Base-by-base conservation (phyloP, 257 asterid genomes). In the Rubia yunnanensis region DNA sequence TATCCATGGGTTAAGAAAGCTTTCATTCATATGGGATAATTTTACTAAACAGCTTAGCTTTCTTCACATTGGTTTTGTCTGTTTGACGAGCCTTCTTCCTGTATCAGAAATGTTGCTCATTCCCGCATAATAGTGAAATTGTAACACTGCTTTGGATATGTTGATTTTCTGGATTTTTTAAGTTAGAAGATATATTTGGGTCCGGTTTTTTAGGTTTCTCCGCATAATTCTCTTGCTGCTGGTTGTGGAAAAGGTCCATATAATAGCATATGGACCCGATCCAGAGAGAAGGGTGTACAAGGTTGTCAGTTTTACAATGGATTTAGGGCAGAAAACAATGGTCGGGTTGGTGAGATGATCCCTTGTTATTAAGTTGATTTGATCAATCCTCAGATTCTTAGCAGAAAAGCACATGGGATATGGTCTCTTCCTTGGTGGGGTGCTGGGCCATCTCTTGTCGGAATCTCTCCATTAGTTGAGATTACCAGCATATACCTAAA, bases 351-450 rank as follows among this genome's bases (percentile, higher is more conserved):
- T 10, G 14, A 15, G 28, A 30, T 62, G 32, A 61, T 22, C 53
- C 23, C 28, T 22, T 7, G 10, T 50, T 4, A 5, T 63, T 63
- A 63, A 23, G 5, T 38, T 23, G 23, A 34, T 32, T 38, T 23
- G 15, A 34, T 32, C 5, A 50, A 32, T 2, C 24, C 23, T 65
- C 48, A 50, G 60, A 65, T 32, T 35, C 31, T 30, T 18, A 30
- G 70, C 58, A 54, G 34, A 61, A 61, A n/a, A 34, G 59, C 68
- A 62, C 74, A 52, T 61, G 74, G 67, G 73, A 57, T 20, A 30
- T 27, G n/a, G 48, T 41, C 58, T 41, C 36, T 20, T 34, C 39
- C 35, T n/a, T n/a, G n/a, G 13, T 4, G 59, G 6, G n/a, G 20
- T 9, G 44, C 31, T 54, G 62, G 54, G 54, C 36, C 63, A 60